Conservation (phyloP, 2,329 filamentous ascomycete genomes). For the Fusarium lateritium region DNA sequence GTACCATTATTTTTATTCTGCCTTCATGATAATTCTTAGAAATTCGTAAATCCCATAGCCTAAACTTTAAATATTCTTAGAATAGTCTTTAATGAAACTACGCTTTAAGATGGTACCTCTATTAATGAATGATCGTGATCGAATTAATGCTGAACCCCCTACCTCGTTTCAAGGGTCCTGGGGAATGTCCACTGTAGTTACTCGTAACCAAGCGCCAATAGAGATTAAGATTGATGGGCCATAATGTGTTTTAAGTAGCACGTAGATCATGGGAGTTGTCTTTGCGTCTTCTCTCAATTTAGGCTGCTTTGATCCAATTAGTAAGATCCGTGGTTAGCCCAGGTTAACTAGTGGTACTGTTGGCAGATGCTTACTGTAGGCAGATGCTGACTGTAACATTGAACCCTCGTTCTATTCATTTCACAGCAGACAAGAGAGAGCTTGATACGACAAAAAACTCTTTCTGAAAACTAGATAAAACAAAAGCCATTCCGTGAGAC, state of each 20-base stretch:
- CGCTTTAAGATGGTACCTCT: too few species aligned
- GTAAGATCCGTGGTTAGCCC: slow-evolving; percentile 22
- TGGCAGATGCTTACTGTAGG: too few species aligned
- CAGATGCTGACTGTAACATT: slow-evolving; percentile 19
- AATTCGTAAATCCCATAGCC: too few species aligned
- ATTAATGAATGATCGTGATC: too few species aligned
- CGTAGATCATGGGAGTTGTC: not conserved
- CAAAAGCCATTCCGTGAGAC: not conserved
- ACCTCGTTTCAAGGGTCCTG: not conserved
- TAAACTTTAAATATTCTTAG: too few species aligned
- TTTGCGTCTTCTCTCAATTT: not conserved
- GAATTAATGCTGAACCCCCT: not conserved
- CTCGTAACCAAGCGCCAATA: not conserved
- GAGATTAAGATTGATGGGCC: not conserved
- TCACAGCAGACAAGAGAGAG: slow-evolving; percentile 5
- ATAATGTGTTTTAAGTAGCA: not conserved
- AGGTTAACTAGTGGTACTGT: not conserved
- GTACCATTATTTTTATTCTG: too few species aligned
- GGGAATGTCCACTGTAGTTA: not conserved
- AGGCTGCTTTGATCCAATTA: slow-evolving; percentile 25
- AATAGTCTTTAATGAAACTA: too few species aligned
- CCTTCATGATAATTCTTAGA: too few species aligned
- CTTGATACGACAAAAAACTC: not conserved
- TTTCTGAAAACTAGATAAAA: not conserved
- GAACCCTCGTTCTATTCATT: slow-evolving; percentile 5